Evolutionary conservation across 2,329 filamentous ascomycete species (phyloP), one percentile per base, ranked within the genome.

Genomic region (Apiospora phragmitis): DNA sequence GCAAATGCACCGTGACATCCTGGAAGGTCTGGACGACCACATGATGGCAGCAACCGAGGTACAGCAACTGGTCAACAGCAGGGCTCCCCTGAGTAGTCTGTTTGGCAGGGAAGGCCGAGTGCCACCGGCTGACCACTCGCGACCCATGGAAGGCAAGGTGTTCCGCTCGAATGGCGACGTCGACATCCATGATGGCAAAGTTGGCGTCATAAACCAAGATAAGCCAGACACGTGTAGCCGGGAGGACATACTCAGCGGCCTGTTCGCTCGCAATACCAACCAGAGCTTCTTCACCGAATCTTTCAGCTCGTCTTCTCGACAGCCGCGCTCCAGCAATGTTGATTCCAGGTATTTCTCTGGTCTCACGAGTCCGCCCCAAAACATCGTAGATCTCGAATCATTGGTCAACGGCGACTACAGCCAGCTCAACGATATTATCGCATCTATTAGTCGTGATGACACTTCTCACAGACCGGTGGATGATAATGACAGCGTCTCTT

Each of bases 1-100:
- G 78, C 93, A 97, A 78, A 91, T 97, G 81, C 94, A 96, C 72
- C 90, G 90, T 71, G 95, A 98, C 74, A 93, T 95, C 72, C 86
- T 95, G 7, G 91, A 93, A 70, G 91, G 90, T 1, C 86, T 94
- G 73, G 92, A 95, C 76, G 93, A 95, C 72, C 92, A 95, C 77
- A 88, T 92, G 69, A 89, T 93, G 80, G 89, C 93, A 47, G 93
- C 92, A 72, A 90, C 90, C 26, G 91, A 94, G 74, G 90, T 93
- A 14, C 90, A 93, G 71, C 92, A 95, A 75, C 88, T 97, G 8
- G 89, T 96, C 16, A 88, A 91, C 18, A 90, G 92, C 68, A 89
- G 92, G 55, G 92, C 94, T 75, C 93, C 93, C 0, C 86, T 95
- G 65, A 95, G 93, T 78, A 90, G 89, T 74, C 82, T 89, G 67